Conservation (phyloP, 2,329 filamentous ascomycete species). For the Cladosporium sp. region DNA sequence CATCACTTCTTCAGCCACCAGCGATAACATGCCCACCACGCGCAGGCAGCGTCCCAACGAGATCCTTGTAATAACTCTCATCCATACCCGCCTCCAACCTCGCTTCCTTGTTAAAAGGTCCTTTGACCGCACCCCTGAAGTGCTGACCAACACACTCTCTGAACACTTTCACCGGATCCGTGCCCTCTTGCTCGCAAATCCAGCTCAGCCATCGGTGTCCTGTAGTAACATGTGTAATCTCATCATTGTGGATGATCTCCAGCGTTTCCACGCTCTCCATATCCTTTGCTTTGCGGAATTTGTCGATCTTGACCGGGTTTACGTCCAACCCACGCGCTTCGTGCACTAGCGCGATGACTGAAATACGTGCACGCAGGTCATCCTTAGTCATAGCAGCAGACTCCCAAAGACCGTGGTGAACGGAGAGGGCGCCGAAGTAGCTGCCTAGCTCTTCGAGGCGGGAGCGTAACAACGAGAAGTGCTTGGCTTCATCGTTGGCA, state of each 20-base stretch:
- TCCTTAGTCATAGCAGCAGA: conserved; percentile 20
- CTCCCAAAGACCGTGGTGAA: conserved; percentile 23
- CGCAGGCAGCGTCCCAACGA: conserved; percentile 13
- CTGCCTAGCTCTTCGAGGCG: conserved; percentile 20
- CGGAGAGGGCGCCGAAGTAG: conserved; percentile 22
- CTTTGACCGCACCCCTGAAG: conserved; percentile 22
- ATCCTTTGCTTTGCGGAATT: conserved; percentile 22
- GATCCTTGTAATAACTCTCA: conserved; percentile 20
- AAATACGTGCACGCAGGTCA: conserved; percentile 22
- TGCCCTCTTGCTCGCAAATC: conserved; percentile 22
- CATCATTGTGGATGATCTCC: conserved; percentile 22
- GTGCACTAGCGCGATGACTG: conserved; percentile 22
- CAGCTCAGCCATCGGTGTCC: conserved; percentile 23
- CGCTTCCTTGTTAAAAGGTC: conserved; percentile 22
- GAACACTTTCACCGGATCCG: conserved; percentile 22
- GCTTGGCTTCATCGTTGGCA: conserved; percentile 23
- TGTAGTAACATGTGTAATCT: conserved; percentile 23
- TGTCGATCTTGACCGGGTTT: conserved; percentile 21
- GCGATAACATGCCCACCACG: conserved; percentile 21
- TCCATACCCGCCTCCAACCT: conserved; percentile 22
- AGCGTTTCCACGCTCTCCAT: conserved; percentile 21
- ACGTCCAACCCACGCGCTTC: conserved; percentile 23
- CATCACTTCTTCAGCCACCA: conserved; percentile 14
- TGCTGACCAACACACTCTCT: conserved; percentile 16
- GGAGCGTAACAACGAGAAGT: conserved; percentile 20